Base-by-base conservation (phyloP, 805 yeast species). In the Pichia rugopelliculosa region DNA sequence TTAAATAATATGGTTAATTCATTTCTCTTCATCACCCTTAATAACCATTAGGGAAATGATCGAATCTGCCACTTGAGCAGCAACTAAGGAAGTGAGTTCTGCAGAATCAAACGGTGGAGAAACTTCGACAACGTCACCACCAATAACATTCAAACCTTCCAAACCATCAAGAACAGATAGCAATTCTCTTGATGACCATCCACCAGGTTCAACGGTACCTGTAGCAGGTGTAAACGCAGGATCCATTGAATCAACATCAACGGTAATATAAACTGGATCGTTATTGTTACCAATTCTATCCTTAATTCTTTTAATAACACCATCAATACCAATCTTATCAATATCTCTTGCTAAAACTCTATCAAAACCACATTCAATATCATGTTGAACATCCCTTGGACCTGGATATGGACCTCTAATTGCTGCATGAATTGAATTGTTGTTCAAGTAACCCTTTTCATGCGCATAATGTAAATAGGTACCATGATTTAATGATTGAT, bases 141-240 rank as follows among this genome's bases (percentile, higher is more conserved):
- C 79, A 39, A 75, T 62, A 33, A 74, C 57, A 50, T 73, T 64
- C 36, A 74, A 49, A 3, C 78, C 79, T 49, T 67, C 66, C 42
- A 74, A 58, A 10, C 73, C 72, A 50, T 71, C 75, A 41, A 73
- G 57, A 10, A 74, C 59, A 9, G 68, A 60, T 36, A 73, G 58
- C 36, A 75, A 57, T 55, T 75, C 80, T 42, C 80, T 61, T 2
- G 71, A 59, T 8, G 76, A 68, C 70, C 72, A 75, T 27, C 81
- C 81, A 41, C 90, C 90, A 3, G 75, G 76, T 59, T 84, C 90
- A 54, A 82, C 78, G 4, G 90, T 82, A n/a, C 90, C 90, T 0
- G 90, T 84, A 0, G 84, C 89, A 17, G 53, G 53, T 12, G 88
- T 87, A 1, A 87, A 87, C 6, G 84, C 79, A 1, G 89, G 88